Base-by-base conservation (phyloP, 75 land plant genomes). In the Cupressus sempervirens region DNA sequence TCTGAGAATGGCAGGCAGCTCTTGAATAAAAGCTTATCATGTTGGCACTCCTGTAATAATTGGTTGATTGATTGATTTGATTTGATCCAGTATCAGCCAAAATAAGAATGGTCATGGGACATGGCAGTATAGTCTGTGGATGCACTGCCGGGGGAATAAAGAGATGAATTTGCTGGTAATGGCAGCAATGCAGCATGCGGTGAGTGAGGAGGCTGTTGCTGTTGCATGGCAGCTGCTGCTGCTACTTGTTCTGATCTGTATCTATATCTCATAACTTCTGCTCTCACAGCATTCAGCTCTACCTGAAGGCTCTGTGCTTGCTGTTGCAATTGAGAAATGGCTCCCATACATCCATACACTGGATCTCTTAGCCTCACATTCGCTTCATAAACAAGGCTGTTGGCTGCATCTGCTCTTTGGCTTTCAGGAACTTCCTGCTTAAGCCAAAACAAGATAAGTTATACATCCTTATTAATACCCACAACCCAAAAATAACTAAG, bases 301-400 rank as follows among this genome's bases (percentile, higher is more conserved):
- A 88, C 90, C 85, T 93, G 94, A 48, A 93, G 82, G n/a, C 89
- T 52, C 80, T 88, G 92, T 46, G 89, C 92, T 83, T 93, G 94
- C 45, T 90, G 94, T 83, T 93, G 94, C 35, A 93, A 76, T 32
- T 93, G 89, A 36, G 94, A 93, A 29, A 93, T 93, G 34, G 93
- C 90, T 35, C 94, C 94, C 93, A 92, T 89, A 84, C 94, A 93
- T 2, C 94, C 94, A 84, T 93, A 92, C 34, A 93, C 94, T 3
- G 94, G 94, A 84, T 93, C 94, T 72, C 94, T 81, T 46, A 93
- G 88, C 80, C 94, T 87, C 46, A 93, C 92, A 80, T 93, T 93
- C 4, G 94, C 94, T 86, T 93, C 94, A 56, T 93, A 93, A 68
- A 93, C 94, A 30, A 93, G 85, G 82, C 94, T 93, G 65, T 90